Percentiles rank a stretch among this genome's conserved stretches.
Conservation (phyloP, 2,329 filamentous ascomycete species). For the Tothia fuscella region DNA sequence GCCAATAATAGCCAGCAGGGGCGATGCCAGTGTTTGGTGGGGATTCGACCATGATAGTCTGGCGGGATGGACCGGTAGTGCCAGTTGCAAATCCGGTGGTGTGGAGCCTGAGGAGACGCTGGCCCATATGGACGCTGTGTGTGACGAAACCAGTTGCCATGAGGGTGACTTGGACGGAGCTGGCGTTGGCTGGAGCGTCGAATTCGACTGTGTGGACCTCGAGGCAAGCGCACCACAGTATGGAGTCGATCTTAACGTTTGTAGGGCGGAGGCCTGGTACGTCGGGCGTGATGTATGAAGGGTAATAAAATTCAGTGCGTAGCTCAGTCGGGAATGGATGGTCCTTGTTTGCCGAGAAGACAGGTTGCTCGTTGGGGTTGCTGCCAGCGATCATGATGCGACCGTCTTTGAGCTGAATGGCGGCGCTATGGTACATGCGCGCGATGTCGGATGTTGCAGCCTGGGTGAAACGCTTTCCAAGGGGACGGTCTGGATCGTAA, state of each 20-base stretch:
- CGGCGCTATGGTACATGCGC: slow-evolving; percentile 48
- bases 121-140: slow-evolving; percentile 50
- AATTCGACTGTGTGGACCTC: slow-evolving; percentile 34
- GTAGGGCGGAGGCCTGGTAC: slow-evolving; percentile 38
- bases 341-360: slow-evolving; percentile 32
- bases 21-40: slow-evolving; percentile 44
- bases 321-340: slow-evolving; percentile 47
- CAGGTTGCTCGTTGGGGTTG: slow-evolving; percentile 48
- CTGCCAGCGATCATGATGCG: slow-evolving; percentile 48
- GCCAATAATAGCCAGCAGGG: slow-evolving; percentile 48
- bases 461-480: slow-evolving; percentile 39
- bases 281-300: no score
- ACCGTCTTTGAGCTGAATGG: slow-evolving; percentile 47
- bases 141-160: slow-evolving; percentile 51
- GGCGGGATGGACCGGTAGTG: slow-evolving; percentile 22
- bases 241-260: slow-evolving; percentile 33
- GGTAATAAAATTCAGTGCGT: slow-evolving; percentile 43
- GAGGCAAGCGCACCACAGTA: no score
- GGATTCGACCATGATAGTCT: slow-evolving; percentile 40
- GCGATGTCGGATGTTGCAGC: slow-evolving; percentile 32
- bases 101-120: slow-evolving; percentile 45
- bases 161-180: slow-evolving; percentile 37
- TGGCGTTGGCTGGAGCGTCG: slow-evolving; percentile 29
- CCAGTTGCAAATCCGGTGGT: slow-evolving; percentile 34
- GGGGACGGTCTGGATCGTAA: slow-evolving; percentile 42